Percentiles rank a stretch among this genome's conserved stretches.
Conservation (phyloP, 2,329 filamentous ascomycete species). For the Colletotrichum acutatum region DNA sequence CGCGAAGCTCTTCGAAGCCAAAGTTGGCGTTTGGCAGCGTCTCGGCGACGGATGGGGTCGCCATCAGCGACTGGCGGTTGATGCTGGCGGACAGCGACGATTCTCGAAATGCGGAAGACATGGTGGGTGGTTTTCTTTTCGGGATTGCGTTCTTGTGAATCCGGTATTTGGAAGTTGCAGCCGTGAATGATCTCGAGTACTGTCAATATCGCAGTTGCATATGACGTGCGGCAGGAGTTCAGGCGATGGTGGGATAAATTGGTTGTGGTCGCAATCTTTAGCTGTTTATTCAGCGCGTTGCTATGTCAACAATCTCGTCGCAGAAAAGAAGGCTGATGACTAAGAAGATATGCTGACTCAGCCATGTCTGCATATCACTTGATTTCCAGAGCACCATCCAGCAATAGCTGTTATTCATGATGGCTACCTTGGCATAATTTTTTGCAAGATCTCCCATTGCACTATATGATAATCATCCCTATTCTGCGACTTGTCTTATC, state of each 20-base stretch:
- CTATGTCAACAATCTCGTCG: constrained; percentile 32
- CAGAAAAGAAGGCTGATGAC: constrained; percentile 1
- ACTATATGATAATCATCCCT: too few relatives aligned
- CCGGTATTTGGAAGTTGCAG: too few relatives aligned
- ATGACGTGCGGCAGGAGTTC: background rate
- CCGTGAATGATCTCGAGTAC: background rate
- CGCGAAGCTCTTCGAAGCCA: constrained; percentile 93
- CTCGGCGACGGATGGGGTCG: constrained; percentile 76
- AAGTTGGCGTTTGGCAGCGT: constrained; percentile 92
- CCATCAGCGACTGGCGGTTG: constrained; percentile 66
- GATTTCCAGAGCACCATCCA: too few relatives aligned
- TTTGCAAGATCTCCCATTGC: too few relatives aligned
- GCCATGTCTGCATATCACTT: too few relatives aligned
- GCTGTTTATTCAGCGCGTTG: constrained; percentile 34
- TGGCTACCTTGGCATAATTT: too few relatives aligned
- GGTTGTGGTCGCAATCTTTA: constrained; percentile 7
- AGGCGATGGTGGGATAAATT: background rate
- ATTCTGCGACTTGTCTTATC: too few relatives aligned
- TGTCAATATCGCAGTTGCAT: background rate
- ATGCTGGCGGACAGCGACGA: constrained; percentile 74
- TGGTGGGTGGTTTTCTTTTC: constrained; percentile 42
- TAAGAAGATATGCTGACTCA: background rate
- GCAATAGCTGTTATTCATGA: too few relatives aligned
- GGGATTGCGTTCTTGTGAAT: background rate
- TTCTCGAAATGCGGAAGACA: constrained; percentile 71